Percentiles rank a stretch among this genome's conserved stretches.
These are phyloP conservation scores for Litchi chinensis DNA, from an alignment of 345 rosid species.

Conservation along the genomic window DNA sequence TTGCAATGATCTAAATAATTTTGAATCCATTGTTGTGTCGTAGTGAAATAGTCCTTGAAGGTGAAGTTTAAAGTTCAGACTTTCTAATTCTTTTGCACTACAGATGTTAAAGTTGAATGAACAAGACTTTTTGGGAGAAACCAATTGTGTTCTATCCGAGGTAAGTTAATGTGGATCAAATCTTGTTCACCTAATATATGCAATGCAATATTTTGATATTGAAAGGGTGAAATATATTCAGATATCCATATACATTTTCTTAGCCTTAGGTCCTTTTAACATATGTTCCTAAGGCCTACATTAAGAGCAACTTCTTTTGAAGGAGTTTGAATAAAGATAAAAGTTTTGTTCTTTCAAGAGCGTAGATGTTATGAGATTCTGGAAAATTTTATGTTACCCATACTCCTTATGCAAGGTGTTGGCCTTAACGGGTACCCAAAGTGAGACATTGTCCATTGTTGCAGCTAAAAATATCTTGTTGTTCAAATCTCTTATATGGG, in stretches of 20 bases:
- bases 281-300: too few species aligned
- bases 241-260: neutral
- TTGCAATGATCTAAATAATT: neutral
- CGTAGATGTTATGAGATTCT: too few species aligned
- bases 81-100: slow-evolving; percentile 17
- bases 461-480: neutral
- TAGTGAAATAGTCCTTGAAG: neutral
- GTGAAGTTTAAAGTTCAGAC: slow-evolving; percentile 12
- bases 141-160: slow-evolving; percentile 68
- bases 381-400: too few species aligned
- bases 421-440: neutral
- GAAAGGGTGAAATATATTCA: neutral
- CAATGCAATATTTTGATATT: neutral
- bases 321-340: neutral
- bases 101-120: slow-evolving; percentile 62
- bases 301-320: neutral
- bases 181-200: neutral
- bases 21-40: neutral
- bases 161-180: slow-evolving; percentile 22
- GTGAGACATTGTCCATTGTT: neutral
- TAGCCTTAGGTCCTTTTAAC: neutral
- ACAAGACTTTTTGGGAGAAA: slow-evolving; percentile 84
- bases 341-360: neutral
- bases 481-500: too few species aligned
- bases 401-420: neutral